Percentiles rank a stretch among this genome's conserved stretches.
Conservation (phyloP, 1,139 yeast genomes). For the Kluyveromyces sp. region DNA sequence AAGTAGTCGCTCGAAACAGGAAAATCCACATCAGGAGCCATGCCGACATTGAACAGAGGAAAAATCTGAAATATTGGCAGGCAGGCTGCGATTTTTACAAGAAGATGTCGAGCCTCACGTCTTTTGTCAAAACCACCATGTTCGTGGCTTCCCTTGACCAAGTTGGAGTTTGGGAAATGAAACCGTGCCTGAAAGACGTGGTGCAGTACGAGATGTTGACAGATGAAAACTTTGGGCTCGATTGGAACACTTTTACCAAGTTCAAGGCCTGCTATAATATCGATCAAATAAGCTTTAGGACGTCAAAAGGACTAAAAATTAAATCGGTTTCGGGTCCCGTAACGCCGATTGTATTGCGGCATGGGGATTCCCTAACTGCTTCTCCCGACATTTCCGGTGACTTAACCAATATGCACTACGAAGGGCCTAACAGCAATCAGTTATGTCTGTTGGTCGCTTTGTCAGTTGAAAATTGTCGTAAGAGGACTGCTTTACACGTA, state of each 20-base stretch:
- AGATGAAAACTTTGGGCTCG: slow-evolving; percentile 3
- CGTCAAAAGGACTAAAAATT: slow-evolving; percentile 9
- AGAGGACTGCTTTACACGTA: slow-evolving; percentile 9
- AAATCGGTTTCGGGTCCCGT: slow-evolving; percentile 12
- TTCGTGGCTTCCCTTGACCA: slow-evolving; percentile 19
- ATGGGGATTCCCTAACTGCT: too few species aligned
- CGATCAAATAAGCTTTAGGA: slow-evolving; percentile 2
- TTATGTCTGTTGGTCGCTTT: slow-evolving; percentile 12
- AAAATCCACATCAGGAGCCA: slow-evolving; percentile 17
- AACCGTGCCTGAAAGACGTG: slow-evolving; percentile 10
- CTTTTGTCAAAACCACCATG: slow-evolving; percentile 7
- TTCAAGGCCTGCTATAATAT: not conserved
- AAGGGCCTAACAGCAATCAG: slow-evolving; percentile 4
- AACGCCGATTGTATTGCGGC: not conserved
- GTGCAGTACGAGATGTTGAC: slow-evolving; percentile 16
- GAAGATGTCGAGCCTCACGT: slow-evolving; percentile 3
- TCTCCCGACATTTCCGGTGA: too few species aligned
- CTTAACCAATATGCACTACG: too few species aligned
- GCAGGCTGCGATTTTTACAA: slow-evolving; percentile 13
- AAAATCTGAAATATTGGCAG: slow-evolving; percentile 10
- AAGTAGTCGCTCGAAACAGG: slow-evolving; percentile 15
- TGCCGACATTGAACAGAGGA: slow-evolving; percentile 13
- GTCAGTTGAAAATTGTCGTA: slow-evolving; percentile 10
- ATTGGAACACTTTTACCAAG: not conserved
- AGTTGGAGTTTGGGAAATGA: slow-evolving; percentile 20